Percentiles rank a stretch among this genome's conserved stretches.
phyloP scores from a whole-genome alignment of 169 alveolate genomes.

The Cryptosporidium canis region DNA sequence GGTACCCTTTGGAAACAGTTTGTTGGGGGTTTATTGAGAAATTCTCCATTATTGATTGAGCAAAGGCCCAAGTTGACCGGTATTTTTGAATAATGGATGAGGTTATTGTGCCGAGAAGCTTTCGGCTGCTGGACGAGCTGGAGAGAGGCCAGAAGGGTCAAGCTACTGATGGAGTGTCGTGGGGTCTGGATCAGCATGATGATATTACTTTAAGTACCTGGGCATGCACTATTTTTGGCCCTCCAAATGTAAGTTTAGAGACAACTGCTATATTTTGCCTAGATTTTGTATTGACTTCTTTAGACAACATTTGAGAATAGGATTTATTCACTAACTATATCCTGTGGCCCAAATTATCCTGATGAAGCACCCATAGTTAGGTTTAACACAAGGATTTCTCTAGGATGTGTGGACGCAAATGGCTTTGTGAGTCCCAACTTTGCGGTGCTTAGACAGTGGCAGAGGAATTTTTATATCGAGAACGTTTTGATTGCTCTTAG shows the following conservation, averaged over 20 bases:
- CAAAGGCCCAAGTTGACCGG: too few species aligned
- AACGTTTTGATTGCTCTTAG: conserved; percentile 88
- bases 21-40: neutral
- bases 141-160: conserved; percentile 97
- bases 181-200: conserved; percentile 93
- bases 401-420: conserved; percentile 90
- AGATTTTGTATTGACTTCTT: neutral
- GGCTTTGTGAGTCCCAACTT: conserved; percentile 86
- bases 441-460: conserved; percentile 90
- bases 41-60: too few species aligned
- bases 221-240: conserved; percentile 95
- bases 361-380: conserved; percentile 94
- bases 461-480: conserved; percentile 90
- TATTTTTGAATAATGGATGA: conserved; percentile 46
- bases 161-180: conserved; percentile 94
- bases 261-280: neutral
- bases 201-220: conserved; percentile 93
- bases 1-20: neutral
- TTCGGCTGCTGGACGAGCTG: conserved; percentile 95
- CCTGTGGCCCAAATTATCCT: conserved; percentile 95
- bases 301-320: conserved; percentile 95
- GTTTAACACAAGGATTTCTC: conserved; percentile 90
- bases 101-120: conserved; percentile 96
- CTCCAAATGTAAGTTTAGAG: conserved; percentile 85
- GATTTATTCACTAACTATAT: conserved; percentile 91